Conservation (phyloP, 176 grass and related monocot species). For the Lolium perenne region DNA sequence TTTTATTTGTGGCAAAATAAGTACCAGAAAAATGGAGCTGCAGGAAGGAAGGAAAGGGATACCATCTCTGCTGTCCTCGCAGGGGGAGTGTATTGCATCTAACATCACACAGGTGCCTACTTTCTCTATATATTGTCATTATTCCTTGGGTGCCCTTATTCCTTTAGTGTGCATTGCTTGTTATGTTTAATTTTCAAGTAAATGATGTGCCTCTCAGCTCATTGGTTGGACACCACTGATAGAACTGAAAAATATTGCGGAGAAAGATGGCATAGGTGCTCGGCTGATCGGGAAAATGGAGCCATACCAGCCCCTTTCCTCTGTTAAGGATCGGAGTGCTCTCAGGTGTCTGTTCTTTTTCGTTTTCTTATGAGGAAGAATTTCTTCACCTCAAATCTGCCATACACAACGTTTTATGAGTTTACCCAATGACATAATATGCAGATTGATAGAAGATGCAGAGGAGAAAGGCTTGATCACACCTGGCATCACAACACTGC, state of each 20-base stretch:
- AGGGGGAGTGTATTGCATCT: conserved; percentile 71
- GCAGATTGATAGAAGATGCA: conserved; percentile 94
- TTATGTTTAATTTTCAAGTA: conserved; percentile 7
- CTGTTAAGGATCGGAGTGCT: conserved; percentile 81
- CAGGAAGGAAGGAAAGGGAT: conserved; percentile 76
- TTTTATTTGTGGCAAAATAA: conserved; percentile 25
- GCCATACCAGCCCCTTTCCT: conserved; percentile 79
- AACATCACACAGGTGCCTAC: conserved; percentile 68
- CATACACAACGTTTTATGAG: background rate
- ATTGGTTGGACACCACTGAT: conserved; percentile 92
- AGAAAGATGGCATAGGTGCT: conserved; percentile 65
- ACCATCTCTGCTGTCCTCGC: conserved; percentile 57
- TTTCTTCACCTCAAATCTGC: conserved; percentile 13
- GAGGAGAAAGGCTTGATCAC: conserved; percentile 80
- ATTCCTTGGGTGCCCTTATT: conserved; percentile 10
- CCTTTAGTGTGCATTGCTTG: background rate
- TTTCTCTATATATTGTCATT: background rate
- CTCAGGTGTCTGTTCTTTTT: conserved; percentile 55
- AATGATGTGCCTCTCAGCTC: conserved; percentile 54
- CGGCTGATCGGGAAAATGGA: conserved; percentile 83
- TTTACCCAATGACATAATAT: background rate
- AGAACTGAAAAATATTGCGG: conserved; percentile 67
- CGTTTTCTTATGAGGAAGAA: background rate
- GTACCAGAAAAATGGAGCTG: conserved; percentile 37
- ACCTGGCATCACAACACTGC: conserved; percentile 70